Conservation (phyloP, 805 yeast species). For the Candida nanaspora region DNA sequence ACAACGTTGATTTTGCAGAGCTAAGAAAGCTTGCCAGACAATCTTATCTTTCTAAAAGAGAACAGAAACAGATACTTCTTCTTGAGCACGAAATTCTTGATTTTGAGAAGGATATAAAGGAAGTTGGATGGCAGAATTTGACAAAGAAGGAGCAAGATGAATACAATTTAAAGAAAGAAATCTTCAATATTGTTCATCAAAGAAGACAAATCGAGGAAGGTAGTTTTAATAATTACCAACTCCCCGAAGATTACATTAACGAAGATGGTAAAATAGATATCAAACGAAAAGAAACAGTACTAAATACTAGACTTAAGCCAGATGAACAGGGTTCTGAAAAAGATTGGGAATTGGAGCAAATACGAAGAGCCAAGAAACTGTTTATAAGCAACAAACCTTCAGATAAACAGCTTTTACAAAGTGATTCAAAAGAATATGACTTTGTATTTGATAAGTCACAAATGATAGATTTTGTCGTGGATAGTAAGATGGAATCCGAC, state of each 20-base stretch:
- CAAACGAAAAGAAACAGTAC: slow-evolving; percentile 43
- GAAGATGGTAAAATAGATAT: slow-evolving; percentile 46
- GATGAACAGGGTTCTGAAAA: slow-evolving; percentile 10
- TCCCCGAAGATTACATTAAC: slow-evolving; percentile 54
- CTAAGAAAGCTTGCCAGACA: slow-evolving; percentile 44
- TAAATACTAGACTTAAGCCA: slow-evolving; percentile 31
- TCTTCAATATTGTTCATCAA: slow-evolving; percentile 36
- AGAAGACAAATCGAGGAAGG: slow-evolving; percentile 24
- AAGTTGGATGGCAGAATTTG: slow-evolving; percentile 49
- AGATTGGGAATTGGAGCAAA: slow-evolving; percentile 50
- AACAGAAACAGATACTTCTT: slow-evolving; percentile 35
- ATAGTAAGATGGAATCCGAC: slow-evolving; percentile 24
- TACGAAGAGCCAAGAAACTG: slow-evolving; percentile 31
- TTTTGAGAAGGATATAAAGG: slow-evolving; percentile 40
- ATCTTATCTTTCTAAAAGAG: slow-evolving; percentile 39
- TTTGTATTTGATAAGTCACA: slow-evolving; percentile 70
- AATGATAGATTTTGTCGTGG: slow-evolving; percentile 46
- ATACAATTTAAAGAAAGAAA: slow-evolving; percentile 41
- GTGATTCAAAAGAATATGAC: too few relatives aligned
- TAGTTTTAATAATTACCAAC: slow-evolving; percentile 25
- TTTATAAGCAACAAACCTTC: slow-evolving; percentile 9
- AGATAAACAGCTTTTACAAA: not conserved
- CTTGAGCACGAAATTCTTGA: slow-evolving; percentile 40
- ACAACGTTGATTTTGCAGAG: slow-evolving; percentile 13
- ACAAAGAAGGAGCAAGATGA: slow-evolving; percentile 44